Percentiles rank a stretch among this genome's conserved stretches.
phyloP scores from a whole-genome alignment of 225 moss, liverwort and hornwort species.

The Sphagnum contortum region DNA sequence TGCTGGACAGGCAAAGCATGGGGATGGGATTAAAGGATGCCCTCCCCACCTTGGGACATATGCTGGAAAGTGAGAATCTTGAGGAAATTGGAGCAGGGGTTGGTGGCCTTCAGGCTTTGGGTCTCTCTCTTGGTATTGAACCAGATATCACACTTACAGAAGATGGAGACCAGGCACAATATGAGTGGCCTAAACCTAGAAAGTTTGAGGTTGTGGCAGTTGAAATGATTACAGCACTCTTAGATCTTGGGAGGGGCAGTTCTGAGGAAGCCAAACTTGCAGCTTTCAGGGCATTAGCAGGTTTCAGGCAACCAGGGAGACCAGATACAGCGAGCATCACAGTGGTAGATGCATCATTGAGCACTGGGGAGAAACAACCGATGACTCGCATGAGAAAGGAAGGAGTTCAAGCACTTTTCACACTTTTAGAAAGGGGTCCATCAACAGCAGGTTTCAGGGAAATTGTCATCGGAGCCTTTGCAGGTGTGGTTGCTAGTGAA shows the following conservation, averaged over 20 bases:
- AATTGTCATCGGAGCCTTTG: slow-evolving; percentile 37
- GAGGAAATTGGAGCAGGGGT: slow-evolving; percentile 45
- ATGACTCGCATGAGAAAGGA: slow-evolving; percentile 11
- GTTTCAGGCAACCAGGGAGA: slow-evolving; percentile 10
- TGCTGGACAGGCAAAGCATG: slow-evolving; percentile 33
- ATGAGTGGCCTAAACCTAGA: background rate
- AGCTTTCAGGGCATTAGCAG: slow-evolving; percentile 38
- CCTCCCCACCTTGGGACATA: slow-evolving; percentile 26
- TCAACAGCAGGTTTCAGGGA: slow-evolving; percentile 22
- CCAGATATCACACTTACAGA: slow-evolving; percentile 1
- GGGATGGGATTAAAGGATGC: slow-evolving; percentile 37
- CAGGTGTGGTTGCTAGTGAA: slow-evolving; percentile 52
- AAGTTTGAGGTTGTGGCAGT: slow-evolving; percentile 19
- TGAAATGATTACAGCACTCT: slow-evolving; percentile 48
- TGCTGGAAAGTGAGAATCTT: slow-evolving; percentile 48
- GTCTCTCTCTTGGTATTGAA: slow-evolving; percentile 9
- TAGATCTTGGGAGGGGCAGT: slow-evolving; percentile 30
- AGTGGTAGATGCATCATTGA: background rate
- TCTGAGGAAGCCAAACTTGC: slow-evolving; percentile 18
- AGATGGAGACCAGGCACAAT: background rate
- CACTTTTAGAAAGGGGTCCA: slow-evolving; percentile 37
- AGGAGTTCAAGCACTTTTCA: slow-evolving; percentile 31
- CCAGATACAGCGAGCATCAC: background rate
- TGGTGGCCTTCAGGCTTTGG: slow-evolving; percentile 55
- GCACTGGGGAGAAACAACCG: slow-evolving; percentile 3